Evolutionary conservation across 108 stramenopile genomes (phyloP).

Genomic region (Hondaea fermentalgiana): DNA sequence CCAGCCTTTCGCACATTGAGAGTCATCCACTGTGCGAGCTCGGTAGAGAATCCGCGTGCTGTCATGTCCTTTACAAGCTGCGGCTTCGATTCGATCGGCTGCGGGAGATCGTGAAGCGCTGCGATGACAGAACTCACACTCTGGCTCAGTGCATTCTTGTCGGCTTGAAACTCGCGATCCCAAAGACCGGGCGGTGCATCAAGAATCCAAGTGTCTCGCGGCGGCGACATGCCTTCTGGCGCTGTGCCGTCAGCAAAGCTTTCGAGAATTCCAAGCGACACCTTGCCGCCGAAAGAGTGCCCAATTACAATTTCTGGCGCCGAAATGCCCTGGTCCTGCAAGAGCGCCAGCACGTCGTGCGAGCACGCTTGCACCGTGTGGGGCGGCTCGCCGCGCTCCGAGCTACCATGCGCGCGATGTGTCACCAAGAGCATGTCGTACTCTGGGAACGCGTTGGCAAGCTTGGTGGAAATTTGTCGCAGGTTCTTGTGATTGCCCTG

Average conservation of each 20-base stretch:
- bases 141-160: not conserved
- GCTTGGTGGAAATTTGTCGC: not conserved
- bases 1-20: not conserved
- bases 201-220: not conserved
- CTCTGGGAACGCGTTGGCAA: not conserved
- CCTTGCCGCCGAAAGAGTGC: slow-evolving; percentile 11
- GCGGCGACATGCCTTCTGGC: not conserved
- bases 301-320: not conserved
- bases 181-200: not conserved
- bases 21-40: slow-evolving; percentile 14
- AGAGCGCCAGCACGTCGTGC: not conserved
- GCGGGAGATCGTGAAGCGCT: not conserved
- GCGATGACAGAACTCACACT: not conserved
- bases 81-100: not conserved
- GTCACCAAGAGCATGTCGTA: not conserved
- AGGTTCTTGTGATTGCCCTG: slow-evolving; percentile 14
- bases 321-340: not conserved
- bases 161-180: not conserved
- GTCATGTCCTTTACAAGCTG: not conserved
- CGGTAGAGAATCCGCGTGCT: not conserved
- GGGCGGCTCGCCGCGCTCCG: slow-evolving; percentile 3
- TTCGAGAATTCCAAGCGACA: not conserved
- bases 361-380: not conserved
- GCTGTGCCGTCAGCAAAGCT: not conserved
- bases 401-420: not conserved